Evolutionary conservation across 139 green algal species (phyloP), one percentile per base, ranked within the genome.

Genomic region (Protoeuglena noctilucae): DNA sequence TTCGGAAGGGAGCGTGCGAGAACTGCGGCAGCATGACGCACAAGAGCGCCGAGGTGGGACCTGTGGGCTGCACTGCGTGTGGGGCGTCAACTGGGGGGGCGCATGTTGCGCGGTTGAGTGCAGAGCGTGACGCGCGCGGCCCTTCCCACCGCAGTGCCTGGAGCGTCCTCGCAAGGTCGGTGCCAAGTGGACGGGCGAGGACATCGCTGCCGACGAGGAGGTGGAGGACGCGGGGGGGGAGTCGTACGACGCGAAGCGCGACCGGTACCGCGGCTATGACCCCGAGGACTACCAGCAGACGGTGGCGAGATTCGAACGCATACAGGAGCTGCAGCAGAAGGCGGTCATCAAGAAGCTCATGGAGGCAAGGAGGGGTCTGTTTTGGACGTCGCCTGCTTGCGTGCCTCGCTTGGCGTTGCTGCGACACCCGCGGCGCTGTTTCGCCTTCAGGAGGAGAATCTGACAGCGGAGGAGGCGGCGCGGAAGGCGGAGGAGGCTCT

Each of bases 1-100:
- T 69, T 46, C 67, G 89, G 14, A 98, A 97, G 62, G 91, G 91
- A 5, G 83, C 91, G 0, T 98, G 91, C 69, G 79, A 93, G 46
- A 98, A 98, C 76, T 98, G 91, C 64, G 91, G 91, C 14, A 78
- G 81, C 39, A 96, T 96, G 76, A 80, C 83, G 1, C 91, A 99
- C 67, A 87, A 90, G 57, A 84, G 78, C 16, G 94, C 92, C 59
- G n/a, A n/a, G n/a, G n/a, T n/a, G n/a, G n/a, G n/a, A n/a, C n/a
- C n/a, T n/a, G n/a, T n/a, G n/a, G n/a, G n/a, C n/a, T n/a, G n/a
- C n/a, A n/a, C n/a, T n/a, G n/a, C n/a, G n/a, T n/a, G n/a, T n/a
- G n/a, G n/a, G n/a, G n/a, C n/a, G n/a, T n/a, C n/a, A n/a, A n/a
- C n/a, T n/a, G n/a, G n/a, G n/a, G n/a, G n/a, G n/a, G n/a, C n/a